Conservation (phyloP, 75 land plant genomes). For the Cunninghamia lanceolata region DNA sequence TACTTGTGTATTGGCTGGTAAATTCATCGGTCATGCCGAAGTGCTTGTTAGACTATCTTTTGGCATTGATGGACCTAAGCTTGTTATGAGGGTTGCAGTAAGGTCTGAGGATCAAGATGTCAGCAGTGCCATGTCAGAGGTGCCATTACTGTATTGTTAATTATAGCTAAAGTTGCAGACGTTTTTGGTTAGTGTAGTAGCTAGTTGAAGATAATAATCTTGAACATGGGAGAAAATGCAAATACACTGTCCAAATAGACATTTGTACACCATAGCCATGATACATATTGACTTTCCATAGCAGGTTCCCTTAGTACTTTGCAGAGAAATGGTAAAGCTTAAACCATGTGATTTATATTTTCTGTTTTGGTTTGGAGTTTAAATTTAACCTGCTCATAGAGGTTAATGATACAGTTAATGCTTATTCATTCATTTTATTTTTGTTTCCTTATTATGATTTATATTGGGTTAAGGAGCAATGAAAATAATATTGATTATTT, state of each 20-base stretch:
- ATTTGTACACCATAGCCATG: background rate
- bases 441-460: background rate
- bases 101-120: conserved; percentile 74
- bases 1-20: conserved; percentile 75
- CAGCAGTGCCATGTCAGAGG: conserved; percentile 73
- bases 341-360: background rate
- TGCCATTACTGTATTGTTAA: conserved; percentile 84
- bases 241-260: background rate
- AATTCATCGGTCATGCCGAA: conserved; percentile 74
- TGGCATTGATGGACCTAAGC: conserved; percentile 70
- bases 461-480: background rate
- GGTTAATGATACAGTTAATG: background rate
- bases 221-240: background rate
- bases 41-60: conserved; percentile 81
- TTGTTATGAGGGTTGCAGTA: conserved; percentile 90
- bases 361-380: background rate
- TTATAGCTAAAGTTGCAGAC: conserved; percentile 43
- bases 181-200: background rate
- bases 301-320: background rate
- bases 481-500: too few relatives aligned
- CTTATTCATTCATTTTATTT: conserved; percentile 9
- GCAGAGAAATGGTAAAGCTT: background rate
- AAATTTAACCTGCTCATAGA: background rate
- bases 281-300: too few relatives aligned
- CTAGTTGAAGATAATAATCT: background rate